Conservation (phyloP, 73 alveolate species). For the Paramecium biaurelia region DNA sequence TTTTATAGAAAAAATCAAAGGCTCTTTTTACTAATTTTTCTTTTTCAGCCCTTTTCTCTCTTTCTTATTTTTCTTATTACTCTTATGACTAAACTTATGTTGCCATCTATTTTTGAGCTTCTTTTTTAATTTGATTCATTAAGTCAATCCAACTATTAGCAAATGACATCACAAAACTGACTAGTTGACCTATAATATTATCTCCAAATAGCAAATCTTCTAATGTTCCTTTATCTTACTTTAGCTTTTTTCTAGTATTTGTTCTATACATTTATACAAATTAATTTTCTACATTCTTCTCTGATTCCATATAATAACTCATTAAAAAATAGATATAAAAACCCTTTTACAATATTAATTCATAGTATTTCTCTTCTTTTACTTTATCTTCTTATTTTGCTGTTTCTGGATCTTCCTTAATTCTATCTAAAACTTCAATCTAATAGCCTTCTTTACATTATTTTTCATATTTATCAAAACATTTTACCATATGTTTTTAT, state of each 20-base stretch:
- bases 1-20: constrained; percentile 48
- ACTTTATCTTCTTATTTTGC: neutral
- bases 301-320: constrained; percentile 49
- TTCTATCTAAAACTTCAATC: neutral
- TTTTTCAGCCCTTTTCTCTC: constrained; percentile 25
- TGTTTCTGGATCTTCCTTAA: constrained; percentile 51
- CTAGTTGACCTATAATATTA: constrained; percentile 58
- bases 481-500: constrained; percentile 58
- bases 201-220: constrained; percentile 66
- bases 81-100: neutral
- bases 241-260: neutral
- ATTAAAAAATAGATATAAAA: constrained; percentile 51
- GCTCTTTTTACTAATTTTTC: constrained; percentile 14
- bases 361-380: constrained; percentile 49
- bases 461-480: constrained; percentile 39
- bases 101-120: neutral
- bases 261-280: constrained; percentile 58
- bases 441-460: constrained; percentile 48
- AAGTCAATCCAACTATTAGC: constrained; percentile 48
- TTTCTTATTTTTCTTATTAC: constrained; percentile 19
- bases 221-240: constrained; percentile 38
- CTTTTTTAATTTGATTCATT: constrained; percentile 46
- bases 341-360: constrained; percentile 37
- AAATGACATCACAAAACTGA: constrained; percentile 56
- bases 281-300: constrained; percentile 48